phyloP scores from a whole-genome alignment of 306 rosid genomes.

The Oxytropis ochrocephala region DNA sequence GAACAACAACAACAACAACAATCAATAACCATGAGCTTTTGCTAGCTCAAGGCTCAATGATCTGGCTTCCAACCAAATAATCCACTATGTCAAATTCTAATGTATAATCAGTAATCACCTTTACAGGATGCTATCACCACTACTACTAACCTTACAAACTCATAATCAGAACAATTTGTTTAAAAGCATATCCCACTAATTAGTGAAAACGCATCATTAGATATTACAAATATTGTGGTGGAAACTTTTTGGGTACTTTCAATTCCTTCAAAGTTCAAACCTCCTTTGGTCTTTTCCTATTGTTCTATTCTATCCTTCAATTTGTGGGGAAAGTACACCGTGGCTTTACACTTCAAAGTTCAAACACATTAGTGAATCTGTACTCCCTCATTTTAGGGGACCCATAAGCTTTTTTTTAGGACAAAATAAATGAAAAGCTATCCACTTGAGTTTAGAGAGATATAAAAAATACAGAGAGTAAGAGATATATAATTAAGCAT shows the following conservation, averaged over 20 bases:
- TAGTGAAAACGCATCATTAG: slow-evolving; percentile 31
- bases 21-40: slow-evolving; percentile 5
- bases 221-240: slow-evolving; percentile 37
- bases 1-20: slow-evolving; percentile 17
- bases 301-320: slow-evolving; percentile 14
- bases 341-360: slow-evolving; percentile 24
- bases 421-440: not conserved
- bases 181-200: slow-evolving; percentile 19
- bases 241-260: slow-evolving; percentile 41
- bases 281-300: slow-evolving; percentile 23
- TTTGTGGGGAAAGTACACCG: slow-evolving; percentile 34
- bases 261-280: slow-evolving; percentile 23
- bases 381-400: slow-evolving; percentile 18
- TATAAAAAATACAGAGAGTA: no score
- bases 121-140: slow-evolving; percentile 35
- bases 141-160: slow-evolving; percentile 3
- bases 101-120: not conserved
- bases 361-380: slow-evolving; percentile 25
- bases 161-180: slow-evolving; percentile 12
- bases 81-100: slow-evolving; percentile 18
- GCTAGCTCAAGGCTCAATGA: slow-evolving; percentile 22
- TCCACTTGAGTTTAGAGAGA: not conserved
- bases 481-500: no score
- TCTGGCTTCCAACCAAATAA: slow-evolving; percentile 9
- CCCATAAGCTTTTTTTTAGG: not conserved